These are phyloP conservation scores for Umbilicus rupestris DNA, from an alignment of 164 flowering plant genomes.

Conservation along the genomic window DNA sequence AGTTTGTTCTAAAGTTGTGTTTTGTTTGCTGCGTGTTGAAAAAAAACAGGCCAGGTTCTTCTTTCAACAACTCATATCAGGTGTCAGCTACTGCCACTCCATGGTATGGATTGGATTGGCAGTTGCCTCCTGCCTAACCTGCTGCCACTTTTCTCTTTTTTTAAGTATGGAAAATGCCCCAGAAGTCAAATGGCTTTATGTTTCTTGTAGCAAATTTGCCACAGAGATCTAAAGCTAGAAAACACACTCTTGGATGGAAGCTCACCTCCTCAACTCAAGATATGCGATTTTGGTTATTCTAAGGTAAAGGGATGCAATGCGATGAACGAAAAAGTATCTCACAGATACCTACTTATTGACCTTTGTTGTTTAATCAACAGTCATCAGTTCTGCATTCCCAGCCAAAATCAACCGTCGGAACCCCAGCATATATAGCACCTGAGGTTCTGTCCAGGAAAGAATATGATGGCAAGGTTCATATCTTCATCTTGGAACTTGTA, in stretches of 20 bases:
- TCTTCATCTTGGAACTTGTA: too few species aligned
- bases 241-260: conserved; percentile 5
- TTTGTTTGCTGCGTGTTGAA: background rate
- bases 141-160: background rate
- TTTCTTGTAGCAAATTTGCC: conserved; percentile 7
- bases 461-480: conserved; percentile 4
- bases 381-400: conserved; percentile 8
- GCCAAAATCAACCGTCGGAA: conserved; percentile 8
- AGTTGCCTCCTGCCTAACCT: background rate
- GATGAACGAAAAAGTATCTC: background rate
- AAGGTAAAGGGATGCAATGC: background rate
- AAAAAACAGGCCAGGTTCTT: conserved; percentile 3
- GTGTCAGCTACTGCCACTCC: conserved; percentile 8
- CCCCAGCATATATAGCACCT: conserved; percentile 7
- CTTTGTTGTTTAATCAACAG: background rate
- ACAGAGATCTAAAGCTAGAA: conserved; percentile 8
- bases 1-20: background rate
- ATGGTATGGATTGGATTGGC: conserved; percentile 1
- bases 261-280: conserved; percentile 6
- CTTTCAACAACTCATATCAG: conserved; percentile 9
- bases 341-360: background rate
- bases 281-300: conserved; percentile 9
- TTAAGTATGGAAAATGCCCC: background rate
- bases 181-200: background rate
- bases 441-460: conserved; percentile 7